These are phyloP conservation scores for Cutaneotrichosporon daszewskae DNA, from an alignment of 1,284 basidiomycete species.

Conservation along the genomic window DNA sequence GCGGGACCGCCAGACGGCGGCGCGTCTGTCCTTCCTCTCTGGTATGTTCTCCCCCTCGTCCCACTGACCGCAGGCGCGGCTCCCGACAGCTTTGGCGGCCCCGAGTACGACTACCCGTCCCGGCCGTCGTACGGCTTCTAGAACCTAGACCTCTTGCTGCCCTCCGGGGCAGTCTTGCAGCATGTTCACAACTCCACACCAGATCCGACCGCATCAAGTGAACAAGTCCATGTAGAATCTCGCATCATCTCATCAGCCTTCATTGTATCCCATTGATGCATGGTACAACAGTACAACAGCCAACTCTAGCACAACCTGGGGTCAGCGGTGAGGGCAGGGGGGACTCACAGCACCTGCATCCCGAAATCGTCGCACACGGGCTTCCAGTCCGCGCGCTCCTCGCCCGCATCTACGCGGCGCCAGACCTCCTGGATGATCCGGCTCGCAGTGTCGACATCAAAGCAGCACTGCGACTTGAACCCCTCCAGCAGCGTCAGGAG, in stretches of 20 bases:
- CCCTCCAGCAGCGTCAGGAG: conserved; percentile 50
- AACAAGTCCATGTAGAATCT: too few species aligned
- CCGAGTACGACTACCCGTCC: conserved; percentile 9
- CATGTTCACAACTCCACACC: too few species aligned
- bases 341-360: conserved; percentile 39
- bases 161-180: too few species aligned
- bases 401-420: conserved; percentile 32
- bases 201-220: too few species aligned
- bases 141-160: too few species aligned
- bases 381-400: conserved; percentile 39
- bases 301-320: too few species aligned
- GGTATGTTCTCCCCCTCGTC: not conserved
- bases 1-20: conserved; percentile 2
- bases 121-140: conserved; percentile 2
- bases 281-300: too few species aligned
- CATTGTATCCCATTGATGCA: too few species aligned
- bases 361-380: conserved; percentile 41
- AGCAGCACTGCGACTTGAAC: conserved; percentile 52
- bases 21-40: conserved; percentile 8
- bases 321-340: too few species aligned
- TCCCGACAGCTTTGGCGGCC: not conserved
- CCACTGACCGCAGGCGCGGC: conserved; percentile 1
- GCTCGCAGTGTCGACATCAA: conserved; percentile 54
- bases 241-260: too few species aligned
- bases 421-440: conserved; percentile 51